phyloP scores from a whole-genome alignment of 495 filamentous ascomycete genomes.

The Hypoxylon lenormandii region DNA sequence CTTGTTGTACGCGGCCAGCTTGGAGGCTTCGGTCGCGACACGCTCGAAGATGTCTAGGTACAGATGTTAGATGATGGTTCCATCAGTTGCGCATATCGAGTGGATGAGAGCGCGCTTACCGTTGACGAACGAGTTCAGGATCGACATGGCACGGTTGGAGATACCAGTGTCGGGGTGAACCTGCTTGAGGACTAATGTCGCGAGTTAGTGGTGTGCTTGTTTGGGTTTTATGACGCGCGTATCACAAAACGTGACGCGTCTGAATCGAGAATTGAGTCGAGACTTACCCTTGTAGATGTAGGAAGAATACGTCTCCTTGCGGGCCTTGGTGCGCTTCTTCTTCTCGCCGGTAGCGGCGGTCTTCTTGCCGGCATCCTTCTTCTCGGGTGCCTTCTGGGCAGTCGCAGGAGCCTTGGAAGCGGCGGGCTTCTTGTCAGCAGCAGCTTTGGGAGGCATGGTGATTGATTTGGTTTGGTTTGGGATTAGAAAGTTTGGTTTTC shows the following conservation, averaged over 20 bases:
- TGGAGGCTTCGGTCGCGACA: conserved; percentile 97
- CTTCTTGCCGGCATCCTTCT: conserved; percentile 99
- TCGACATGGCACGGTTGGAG: conserved; percentile 99
- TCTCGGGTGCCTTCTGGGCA: conserved; percentile 78
- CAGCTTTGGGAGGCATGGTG: conserved; percentile 95
- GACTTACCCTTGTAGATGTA: conserved; percentile 99
- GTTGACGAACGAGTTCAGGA: conserved; percentile 99
- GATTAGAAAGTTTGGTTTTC: conserved; percentile 33
- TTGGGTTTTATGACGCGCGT: conserved; percentile 16
- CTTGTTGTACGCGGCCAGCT: conserved; percentile 99
- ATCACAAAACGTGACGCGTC: conserved; percentile 17
- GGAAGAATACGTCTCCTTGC: conserved; percentile 99
- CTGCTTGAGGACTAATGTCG: conserved; percentile 90
- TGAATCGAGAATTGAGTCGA: conserved; percentile 5
- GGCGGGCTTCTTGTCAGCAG: conserved; percentile 97
- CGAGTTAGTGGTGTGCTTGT: conserved; percentile 27
- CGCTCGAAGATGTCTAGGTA: conserved; percentile 97
- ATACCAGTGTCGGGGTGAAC: conserved; percentile 99
- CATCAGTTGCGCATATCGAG: conserved; percentile 2
- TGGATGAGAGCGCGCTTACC: conserved; percentile 68
- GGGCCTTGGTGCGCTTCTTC: conserved; percentile 99
- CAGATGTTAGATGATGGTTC: conserved; percentile 46
- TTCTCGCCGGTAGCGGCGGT: conserved; percentile 94
- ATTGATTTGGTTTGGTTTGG: conserved; percentile 38
- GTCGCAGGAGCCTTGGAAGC: conserved; percentile 96